Conservation (phyloP, 495 filamentous ascomycete species). For the Choiromyces venosus region DNA sequence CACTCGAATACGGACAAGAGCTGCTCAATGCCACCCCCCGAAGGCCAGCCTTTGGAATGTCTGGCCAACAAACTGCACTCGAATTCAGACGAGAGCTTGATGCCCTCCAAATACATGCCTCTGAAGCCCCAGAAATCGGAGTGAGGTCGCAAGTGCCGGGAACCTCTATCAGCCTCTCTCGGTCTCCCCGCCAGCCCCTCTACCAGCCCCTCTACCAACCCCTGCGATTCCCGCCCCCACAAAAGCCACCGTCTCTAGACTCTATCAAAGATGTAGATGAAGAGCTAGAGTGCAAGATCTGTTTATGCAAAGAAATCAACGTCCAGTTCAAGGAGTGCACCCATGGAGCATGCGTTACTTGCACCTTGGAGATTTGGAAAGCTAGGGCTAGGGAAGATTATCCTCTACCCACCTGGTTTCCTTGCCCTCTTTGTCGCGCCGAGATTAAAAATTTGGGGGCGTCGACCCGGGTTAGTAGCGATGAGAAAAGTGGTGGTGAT, state of each 20-base stretch:
- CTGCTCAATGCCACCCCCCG: too few species aligned
- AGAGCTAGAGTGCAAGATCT: neutral
- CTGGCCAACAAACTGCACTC: too few species aligned
- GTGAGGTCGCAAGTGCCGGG: neutral
- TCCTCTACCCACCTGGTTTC: neutral
- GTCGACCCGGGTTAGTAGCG: neutral
- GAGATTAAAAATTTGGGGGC: neutral
- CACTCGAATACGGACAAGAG: too few species aligned
- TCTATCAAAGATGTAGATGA: neutral
- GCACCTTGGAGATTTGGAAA: neutral
- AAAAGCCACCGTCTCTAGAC: neutral
- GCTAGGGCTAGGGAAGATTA: neutral
- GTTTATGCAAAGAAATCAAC: neutral
- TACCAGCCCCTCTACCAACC: too few species aligned
- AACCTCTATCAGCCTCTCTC: neutral
- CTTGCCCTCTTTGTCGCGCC: neutral
- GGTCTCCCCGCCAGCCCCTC: too few species aligned
- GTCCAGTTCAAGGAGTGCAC: neutral
- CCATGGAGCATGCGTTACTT: neutral
- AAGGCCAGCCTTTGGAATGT: too few species aligned
- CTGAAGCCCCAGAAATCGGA: neutral
- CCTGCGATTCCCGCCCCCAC: neutral
- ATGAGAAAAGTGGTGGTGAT: too few species aligned
- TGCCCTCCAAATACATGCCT: too few species aligned
- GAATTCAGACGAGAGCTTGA: too few species aligned